Percentiles rank a stretch among this genome's conserved stretches.
These are phyloP conservation scores for Zygoascus biomembranicola DNA, from an alignment of 805 yeast genomes.

Conservation along the genomic window DNA sequence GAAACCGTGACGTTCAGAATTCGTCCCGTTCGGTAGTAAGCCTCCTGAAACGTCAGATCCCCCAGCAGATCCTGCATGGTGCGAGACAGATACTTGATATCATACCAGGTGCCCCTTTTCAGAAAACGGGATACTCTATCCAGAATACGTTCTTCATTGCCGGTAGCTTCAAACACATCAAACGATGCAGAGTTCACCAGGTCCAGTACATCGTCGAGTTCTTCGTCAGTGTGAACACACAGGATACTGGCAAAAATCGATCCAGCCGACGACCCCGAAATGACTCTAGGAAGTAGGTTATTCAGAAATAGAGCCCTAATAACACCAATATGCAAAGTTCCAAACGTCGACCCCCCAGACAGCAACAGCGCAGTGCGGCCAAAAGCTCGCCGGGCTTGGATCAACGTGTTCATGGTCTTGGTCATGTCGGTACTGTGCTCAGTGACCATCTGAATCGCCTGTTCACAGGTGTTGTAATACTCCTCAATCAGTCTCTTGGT, in stretches of 20 bases:
- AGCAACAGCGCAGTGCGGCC: slow-evolving; percentile 94
- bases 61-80: slow-evolving; percentile 79
- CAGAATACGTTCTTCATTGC: slow-evolving; percentile 44
- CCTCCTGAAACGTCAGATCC: slow-evolving; percentile 87
- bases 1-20: slow-evolving; percentile 93
- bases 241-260: slow-evolving; percentile 87
- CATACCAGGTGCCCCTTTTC: slow-evolving; percentile 87
- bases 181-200: slow-evolving; percentile 36
- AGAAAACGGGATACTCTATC: slow-evolving; percentile 51
- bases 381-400: slow-evolving; percentile 81
- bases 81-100: slow-evolving; percentile 55
- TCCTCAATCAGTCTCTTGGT: slow-evolving; percentile 80
- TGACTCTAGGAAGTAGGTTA: slow-evolving; percentile 71
- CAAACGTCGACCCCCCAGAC: slow-evolving; percentile 94
- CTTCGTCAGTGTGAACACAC: slow-evolving; percentile 72
- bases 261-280: slow-evolving; percentile 95
- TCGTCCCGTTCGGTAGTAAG: slow-evolving; percentile 87
- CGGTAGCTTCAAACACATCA: slow-evolving; percentile 51
- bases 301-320: slow-evolving; percentile 67
- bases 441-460: slow-evolving; percentile 32
- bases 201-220: slow-evolving; percentile 43
- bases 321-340: slow-evolving; percentile 88
- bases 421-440: slow-evolving; percentile 45
- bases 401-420: slow-evolving; percentile 65
- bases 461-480: slow-evolving; percentile 68